Evolutionary conservation across 768 basidiomycete genomes (phyloP).

Genomic region (Lentinula boryana): DNA sequence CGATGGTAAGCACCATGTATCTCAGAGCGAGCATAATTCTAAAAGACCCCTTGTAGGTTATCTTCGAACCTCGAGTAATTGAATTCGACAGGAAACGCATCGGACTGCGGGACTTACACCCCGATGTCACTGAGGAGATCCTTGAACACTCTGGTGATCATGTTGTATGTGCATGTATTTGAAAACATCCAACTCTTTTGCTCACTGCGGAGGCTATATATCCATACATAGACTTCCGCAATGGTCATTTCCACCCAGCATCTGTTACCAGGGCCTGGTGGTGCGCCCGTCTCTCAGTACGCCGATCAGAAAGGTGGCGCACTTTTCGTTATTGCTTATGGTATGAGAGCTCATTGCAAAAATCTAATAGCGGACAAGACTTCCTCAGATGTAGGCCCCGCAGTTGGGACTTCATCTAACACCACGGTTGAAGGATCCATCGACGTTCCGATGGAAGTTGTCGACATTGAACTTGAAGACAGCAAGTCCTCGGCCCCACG

Average conservation of each 20-base stretch:
- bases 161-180: conserved; percentile 32
- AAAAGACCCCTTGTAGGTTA: conserved; percentile 43
- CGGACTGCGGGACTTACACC: conserved; percentile 39
- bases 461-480: conserved; percentile 44
- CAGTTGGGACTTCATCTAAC: neutral
- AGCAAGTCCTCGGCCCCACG: conserved; percentile 25
- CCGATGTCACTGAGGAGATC: conserved; percentile 73
- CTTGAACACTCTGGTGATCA: conserved; percentile 48
- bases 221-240: conserved; percentile 63
- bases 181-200: neutral
- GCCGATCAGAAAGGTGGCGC: conserved; percentile 7
- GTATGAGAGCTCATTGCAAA: neutral
- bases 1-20: conserved; percentile 61
- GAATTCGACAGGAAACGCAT: conserved; percentile 77
- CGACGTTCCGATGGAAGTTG: conserved; percentile 34
- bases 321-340: neutral
- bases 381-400: neutral
- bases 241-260: conserved; percentile 92
- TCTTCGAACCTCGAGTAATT: conserved; percentile 91
- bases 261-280: conserved; percentile 37
- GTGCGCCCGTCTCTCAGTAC: neutral
- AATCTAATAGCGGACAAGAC: neutral
- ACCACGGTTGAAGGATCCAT: conserved; percentile 8
- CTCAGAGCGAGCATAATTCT: neutral
- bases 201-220: neutral